Conservation (phyloP, 345 rosid species). For the Crucihimalaya himalaica region DNA sequence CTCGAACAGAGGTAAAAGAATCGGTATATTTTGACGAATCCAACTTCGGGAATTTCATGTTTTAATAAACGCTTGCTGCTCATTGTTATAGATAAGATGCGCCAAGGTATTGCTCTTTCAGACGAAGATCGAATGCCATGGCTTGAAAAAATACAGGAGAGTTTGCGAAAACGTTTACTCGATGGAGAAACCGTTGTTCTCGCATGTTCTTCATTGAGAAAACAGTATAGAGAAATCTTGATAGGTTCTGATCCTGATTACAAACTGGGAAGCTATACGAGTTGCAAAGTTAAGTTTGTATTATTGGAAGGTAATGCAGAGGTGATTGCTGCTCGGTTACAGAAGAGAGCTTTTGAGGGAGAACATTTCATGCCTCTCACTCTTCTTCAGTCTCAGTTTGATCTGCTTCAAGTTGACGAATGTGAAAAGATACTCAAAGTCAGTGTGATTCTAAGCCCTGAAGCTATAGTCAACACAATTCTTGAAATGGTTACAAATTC, state of each 20-base stretch:
- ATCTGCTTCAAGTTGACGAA: conserved; percentile 60
- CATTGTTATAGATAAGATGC: conserved; percentile 66
- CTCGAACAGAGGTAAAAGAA: conserved; percentile 65
- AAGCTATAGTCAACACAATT: conserved; percentile 43
- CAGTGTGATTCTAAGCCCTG: conserved; percentile 57
- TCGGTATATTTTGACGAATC: neutral
- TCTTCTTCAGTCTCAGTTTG: conserved; percentile 82
- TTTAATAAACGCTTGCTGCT: neutral
- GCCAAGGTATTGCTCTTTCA: conserved; percentile 63
- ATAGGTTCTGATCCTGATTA: conserved; percentile 63
- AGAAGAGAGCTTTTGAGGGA: conserved; percentile 61
- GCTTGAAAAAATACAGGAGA: conserved; percentile 58
- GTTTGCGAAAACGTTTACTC: conserved; percentile 44
- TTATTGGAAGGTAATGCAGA: conserved; percentile 60
- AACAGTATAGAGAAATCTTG: conserved; percentile 69
- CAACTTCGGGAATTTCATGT: neutral
- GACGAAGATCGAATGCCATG: conserved; percentile 88
- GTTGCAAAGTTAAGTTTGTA: conserved; percentile 56
- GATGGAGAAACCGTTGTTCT: conserved; percentile 52
- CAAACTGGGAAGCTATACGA: conserved; percentile 41
- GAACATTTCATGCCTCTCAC: conserved; percentile 78
- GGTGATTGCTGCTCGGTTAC: conserved; percentile 57
- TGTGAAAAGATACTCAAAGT: conserved; percentile 59
- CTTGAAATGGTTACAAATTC: conserved; percentile 18
- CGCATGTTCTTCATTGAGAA: conserved; percentile 75